Base-by-base conservation (phyloP, 306 rosid genomes). In the Vigna angularis region DNA sequence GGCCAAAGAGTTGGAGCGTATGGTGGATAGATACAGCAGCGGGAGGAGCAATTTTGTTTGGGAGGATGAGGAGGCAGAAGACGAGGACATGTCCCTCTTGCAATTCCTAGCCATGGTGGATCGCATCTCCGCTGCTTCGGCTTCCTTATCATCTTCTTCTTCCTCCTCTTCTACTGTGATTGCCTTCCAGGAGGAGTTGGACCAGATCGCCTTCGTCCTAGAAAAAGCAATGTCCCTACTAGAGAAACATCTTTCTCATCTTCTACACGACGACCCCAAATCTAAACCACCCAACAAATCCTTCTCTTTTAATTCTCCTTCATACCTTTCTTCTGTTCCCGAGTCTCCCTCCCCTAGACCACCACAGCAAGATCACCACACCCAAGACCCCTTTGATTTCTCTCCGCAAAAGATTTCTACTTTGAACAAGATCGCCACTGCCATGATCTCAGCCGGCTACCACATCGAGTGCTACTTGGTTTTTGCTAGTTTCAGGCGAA, bases 371-470 rank as follows among this genome's bases (percentile, higher is more conserved):
- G 70, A 70, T 15, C 71, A 49, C 0, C 32, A 55, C 0, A 1
- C 45, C 1, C 81, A 84, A 0, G 80, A 79, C 40, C 86, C 87
- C 0, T 38, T 56, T 6, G 12, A 44, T 44, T 85, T 86, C 53
- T 85, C 92, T 0, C 32, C 20, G 1, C 87, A 93, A 13, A 72
- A 76, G 2, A 56, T 87, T 12, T 74, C 81, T 7, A 55, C 62
- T 18, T 34, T 91, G 82, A 83, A 79, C 59, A 86, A 66, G 74
- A 91, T 93, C 15, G 80, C 85, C 20, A 67, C 73, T 5, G 24
- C 85, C 24, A 93, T 93, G 98, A 79, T 93, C 58, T 3, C n/a
- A 0, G 84, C 88, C 0, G 91, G 91, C 0, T 93, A 93, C 82
- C 84, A 86, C 7, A 73, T 72, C 16, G 98, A 93, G 65, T 93